Evolutionary conservation across 1,139 yeast species (phyloP).

Genomic region (Diutina pseudorugosa): DNA sequence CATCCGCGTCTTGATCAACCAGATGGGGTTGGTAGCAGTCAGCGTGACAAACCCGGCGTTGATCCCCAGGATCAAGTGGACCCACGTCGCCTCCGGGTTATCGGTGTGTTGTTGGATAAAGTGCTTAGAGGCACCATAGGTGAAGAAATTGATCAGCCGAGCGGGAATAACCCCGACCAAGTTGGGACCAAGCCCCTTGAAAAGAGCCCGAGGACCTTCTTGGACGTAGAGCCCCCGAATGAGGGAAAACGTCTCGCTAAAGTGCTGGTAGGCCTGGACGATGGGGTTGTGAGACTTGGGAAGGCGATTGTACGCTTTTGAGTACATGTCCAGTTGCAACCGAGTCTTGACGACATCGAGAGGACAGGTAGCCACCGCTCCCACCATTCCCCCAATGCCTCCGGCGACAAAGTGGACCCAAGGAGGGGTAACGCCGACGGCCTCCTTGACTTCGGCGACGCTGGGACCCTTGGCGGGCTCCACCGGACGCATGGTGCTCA

Average conservation of each 20-base stretch:
- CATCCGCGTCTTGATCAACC: conserved; percentile 91
- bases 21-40: conserved; percentile 98
- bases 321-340: conserved; percentile 75
- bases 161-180: conserved; percentile 99
- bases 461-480: background rate
- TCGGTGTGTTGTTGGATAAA: conserved; percentile 51
- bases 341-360: conserved; percentile 95
- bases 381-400: conserved; percentile 96
- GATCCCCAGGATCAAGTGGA: conserved; percentile 82
- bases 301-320: conserved; percentile 24
- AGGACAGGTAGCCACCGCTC: conserved; percentile 89
- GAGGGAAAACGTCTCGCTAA: conserved; percentile 71
- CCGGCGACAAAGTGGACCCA: conserved; percentile 99
- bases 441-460: background rate
- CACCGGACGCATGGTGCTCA: conserved; percentile 20
- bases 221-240: conserved; percentile 51
- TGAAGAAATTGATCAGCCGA: conserved; percentile 89
- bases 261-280: conserved; percentile 49
- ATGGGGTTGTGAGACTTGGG: conserved; percentile 30
- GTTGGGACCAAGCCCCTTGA: conserved; percentile 93
- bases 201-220: conserved; percentile 81
- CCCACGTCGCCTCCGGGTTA: conserved; percentile 73
- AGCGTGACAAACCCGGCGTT: conserved; percentile 92
- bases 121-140: conserved; percentile 87
- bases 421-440: background rate